Conservation (phyloP, 2,329 filamentous ascomycete species). For the Xylariaceae sp. region DNA sequence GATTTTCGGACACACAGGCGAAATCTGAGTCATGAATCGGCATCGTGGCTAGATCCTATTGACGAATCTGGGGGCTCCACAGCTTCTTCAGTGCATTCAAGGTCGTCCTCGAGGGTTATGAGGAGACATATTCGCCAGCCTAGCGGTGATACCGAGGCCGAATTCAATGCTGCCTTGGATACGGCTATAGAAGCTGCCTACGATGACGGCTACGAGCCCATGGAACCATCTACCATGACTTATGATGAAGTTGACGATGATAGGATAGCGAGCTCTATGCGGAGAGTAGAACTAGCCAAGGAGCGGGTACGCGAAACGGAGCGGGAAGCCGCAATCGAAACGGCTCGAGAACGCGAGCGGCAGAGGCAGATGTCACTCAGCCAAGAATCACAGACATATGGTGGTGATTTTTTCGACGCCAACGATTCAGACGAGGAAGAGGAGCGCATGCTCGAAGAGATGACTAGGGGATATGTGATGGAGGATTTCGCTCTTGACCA, state of each 20-base stretch:
- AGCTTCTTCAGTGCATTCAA: conserved; percentile 80
- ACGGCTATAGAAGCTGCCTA: conserved; percentile 96
- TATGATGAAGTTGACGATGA: conserved; percentile 50
- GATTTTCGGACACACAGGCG: conserved; percentile 52
- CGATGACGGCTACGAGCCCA: conserved; percentile 85
- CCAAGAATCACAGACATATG: conserved; percentile 54
- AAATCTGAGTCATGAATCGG: conserved; percentile 77
- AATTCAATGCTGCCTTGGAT: conserved; percentile 93
- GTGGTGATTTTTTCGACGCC: conserved; percentile 68
- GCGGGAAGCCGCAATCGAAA: conserved; percentile 68
- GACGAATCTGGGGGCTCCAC: conserved; percentile 87
- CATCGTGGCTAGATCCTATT: conserved; percentile 93
- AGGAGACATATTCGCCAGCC: conserved; percentile 72
- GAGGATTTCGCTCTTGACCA: conserved; percentile 82
- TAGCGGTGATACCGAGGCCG: conserved; percentile 80
- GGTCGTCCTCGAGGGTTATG: conserved; percentile 73
- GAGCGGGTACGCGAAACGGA: conserved; percentile 78
- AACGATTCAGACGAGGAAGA: conserved; percentile 76
- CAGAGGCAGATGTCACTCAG: conserved; percentile 50
- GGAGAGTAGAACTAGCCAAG: conserved; percentile 76
- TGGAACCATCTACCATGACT: conserved; percentile 55
- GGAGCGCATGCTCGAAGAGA: conserved; percentile 82
- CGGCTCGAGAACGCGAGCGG: conserved; percentile 66
- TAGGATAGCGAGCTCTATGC: conserved; percentile 61
- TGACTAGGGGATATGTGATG: conserved; percentile 82